phyloP scores from a whole-genome alignment of 2,329 filamentous ascomycete species.

The Diplodia sapinea region DNA sequence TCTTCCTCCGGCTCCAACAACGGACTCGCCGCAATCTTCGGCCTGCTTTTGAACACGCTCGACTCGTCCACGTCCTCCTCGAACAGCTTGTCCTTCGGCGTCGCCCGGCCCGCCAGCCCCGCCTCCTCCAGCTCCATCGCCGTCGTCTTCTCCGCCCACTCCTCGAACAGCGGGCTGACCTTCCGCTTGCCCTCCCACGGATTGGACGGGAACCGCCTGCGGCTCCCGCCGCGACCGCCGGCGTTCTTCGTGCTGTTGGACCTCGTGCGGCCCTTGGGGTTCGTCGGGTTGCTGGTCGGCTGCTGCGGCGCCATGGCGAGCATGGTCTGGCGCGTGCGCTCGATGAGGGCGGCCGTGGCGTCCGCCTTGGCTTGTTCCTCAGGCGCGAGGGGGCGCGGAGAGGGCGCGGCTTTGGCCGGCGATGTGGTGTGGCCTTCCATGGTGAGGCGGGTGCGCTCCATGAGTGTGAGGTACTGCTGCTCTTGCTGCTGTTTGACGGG shows the following conservation, averaged over 20 bases:
- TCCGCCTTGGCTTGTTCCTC: slow-evolving; percentile 41
- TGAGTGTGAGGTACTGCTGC: slow-evolving; percentile 46
- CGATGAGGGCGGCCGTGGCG: slow-evolving; percentile 58
- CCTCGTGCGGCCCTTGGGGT: slow-evolving; percentile 20
- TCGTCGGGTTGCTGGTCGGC: slow-evolving; percentile 19
- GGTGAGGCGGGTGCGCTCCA: slow-evolving; percentile 55
- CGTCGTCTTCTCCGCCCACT: slow-evolving; percentile 29
- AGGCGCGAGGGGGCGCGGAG: slow-evolving; percentile 35
- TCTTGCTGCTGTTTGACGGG: slow-evolving; percentile 43
- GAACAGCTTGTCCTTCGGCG: slow-evolving; percentile 30
- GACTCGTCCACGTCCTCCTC: slow-evolving; percentile 53
- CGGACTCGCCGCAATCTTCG: slow-evolving; percentile 79
- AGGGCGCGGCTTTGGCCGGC: slow-evolving; percentile 29
- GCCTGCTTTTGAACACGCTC: slow-evolving; percentile 83
- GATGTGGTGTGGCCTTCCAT: slow-evolving; percentile 46
- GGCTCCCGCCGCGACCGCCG: slow-evolving; percentile 37
- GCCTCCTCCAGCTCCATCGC: slow-evolving; percentile 14
- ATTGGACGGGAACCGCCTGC: slow-evolving; percentile 56
- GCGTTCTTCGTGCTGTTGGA: background rate
- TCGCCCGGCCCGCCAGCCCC: background rate
- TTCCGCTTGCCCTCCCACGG: slow-evolving; percentile 59
- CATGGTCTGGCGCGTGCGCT: slow-evolving; percentile 84
- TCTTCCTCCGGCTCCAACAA: slow-evolving; percentile 44
- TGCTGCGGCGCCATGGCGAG: slow-evolving; percentile 58
- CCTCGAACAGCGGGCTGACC: slow-evolving; percentile 36